phyloP scores from a whole-genome alignment of 345 rosid genomes.

The Pelargonium nanum region DNA sequence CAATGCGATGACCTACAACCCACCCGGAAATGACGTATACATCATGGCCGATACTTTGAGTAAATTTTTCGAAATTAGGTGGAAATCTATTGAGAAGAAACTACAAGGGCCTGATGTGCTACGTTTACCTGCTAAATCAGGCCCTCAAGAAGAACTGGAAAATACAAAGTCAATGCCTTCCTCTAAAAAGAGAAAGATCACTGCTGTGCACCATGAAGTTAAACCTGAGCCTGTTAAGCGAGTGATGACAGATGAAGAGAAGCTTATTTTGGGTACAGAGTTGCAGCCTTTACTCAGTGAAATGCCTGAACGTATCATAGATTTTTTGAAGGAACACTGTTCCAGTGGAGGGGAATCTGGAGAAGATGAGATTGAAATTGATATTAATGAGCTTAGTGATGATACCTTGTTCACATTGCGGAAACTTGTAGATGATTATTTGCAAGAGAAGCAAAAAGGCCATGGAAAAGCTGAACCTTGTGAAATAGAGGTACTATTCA shows the following conservation, averaged over 20 bases:
- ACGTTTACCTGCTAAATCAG: conserved; percentile 23
- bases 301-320: conserved; percentile 62
- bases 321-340: conserved; percentile 71
- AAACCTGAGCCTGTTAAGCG: conserved; percentile 37
- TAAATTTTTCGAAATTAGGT: conserved; percentile 65
- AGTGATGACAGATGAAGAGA: conserved; percentile 56
- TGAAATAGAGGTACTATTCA: conserved; percentile 65
- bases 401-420: conserved; percentile 61
- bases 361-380: conserved; percentile 92
- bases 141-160: conserved; percentile 27
- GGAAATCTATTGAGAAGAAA: conserved; percentile 79
- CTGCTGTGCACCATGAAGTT: conserved; percentile 27
- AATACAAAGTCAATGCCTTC: conserved; percentile 28
- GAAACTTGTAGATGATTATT: conserved; percentile 60
- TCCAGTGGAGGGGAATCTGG: conserved; percentile 51
- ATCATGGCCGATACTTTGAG: conserved; percentile 69
- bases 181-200: conserved; percentile 57
- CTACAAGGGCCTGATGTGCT: conserved; percentile 26
- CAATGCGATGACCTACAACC: conserved; percentile 89
- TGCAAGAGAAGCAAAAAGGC: conserved; percentile 49
- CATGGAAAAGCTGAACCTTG: conserved; percentile 53
- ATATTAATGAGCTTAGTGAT: conserved; percentile 77
- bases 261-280: conserved; percentile 44
- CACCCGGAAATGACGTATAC: conserved; percentile 76
- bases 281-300: conserved; percentile 56